A percentile compares a stretch with the other conserved stretches of the same genome.
Evolutionary conservation across 176 grass and related monocot species (phyloP).

Genomic region (Aechmea fasciata): DNA sequence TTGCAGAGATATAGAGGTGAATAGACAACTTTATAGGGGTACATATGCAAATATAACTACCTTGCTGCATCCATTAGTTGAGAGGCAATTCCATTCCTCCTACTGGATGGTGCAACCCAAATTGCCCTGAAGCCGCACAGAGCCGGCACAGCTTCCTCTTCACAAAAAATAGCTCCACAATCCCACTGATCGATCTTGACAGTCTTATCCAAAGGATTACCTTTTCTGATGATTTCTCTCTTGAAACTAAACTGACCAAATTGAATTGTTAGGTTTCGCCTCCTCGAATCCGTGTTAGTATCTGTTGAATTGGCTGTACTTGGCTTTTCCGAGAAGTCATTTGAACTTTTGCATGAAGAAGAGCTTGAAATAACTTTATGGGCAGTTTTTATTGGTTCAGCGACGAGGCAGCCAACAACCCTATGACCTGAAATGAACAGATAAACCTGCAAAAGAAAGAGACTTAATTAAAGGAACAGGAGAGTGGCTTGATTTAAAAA

Average conservation of each 20-base stretch:
- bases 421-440: constrained; percentile 69
- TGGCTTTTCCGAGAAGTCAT: neutral
- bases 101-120: constrained; percentile 66
- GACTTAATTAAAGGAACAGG: neutral
- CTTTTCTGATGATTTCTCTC: constrained; percentile 48
- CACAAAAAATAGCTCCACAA: constrained; percentile 56
- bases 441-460: constrained; percentile 46
- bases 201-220: constrained; percentile 19
- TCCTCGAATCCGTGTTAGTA: constrained; percentile 16
- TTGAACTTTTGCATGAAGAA: neutral
- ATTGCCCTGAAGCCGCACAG: constrained; percentile 76
- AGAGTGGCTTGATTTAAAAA: neutral
- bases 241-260: constrained; percentile 76
- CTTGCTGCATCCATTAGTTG: constrained; percentile 65
- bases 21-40: neutral
- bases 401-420: constrained; percentile 71
- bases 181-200: constrained; percentile 26
- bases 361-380: constrained; percentile 56
- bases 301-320: neutral
- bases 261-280: constrained; percentile 34
- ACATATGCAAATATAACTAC: constrained; percentile 11
- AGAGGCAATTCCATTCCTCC: constrained; percentile 56
- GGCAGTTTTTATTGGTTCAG: constrained; percentile 73
- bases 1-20: too few species aligned
- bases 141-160: constrained; percentile 49